Conservation (phyloP, 1,284 basidiomycete genomes). For the Cerrena zonata region DNA sequence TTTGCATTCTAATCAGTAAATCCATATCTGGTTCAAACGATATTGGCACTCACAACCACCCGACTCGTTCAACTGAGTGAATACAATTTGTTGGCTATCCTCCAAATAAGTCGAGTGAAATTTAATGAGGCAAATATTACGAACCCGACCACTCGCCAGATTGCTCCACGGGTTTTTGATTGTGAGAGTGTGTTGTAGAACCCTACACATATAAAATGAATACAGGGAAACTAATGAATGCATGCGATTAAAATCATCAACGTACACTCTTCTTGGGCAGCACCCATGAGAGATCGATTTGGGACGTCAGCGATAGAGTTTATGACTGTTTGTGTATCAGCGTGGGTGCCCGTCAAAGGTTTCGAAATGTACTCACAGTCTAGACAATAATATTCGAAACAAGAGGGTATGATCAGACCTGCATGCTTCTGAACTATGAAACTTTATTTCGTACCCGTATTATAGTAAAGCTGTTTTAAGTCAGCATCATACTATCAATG, state of each 20-base stretch:
- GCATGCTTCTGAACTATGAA: not conserved
- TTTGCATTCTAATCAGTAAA: slow-evolving; percentile 6
- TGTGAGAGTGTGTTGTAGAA: slow-evolving; percentile 44
- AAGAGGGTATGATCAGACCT: not conserved
- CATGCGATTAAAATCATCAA: not conserved
- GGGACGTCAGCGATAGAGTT: slow-evolving; percentile 37
- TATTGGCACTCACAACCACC: slow-evolving; percentile 31
- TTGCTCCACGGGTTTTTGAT: slow-evolving; percentile 45
- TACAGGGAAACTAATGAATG: not conserved
- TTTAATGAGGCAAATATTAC: not conserved
- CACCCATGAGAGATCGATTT: slow-evolving; percentile 55
- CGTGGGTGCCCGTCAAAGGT: too few species aligned
- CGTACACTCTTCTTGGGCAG: slow-evolving; percentile 51
- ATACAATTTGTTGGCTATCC: slow-evolving; percentile 54
- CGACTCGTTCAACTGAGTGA: slow-evolving; percentile 41
- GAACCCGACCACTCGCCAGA: slow-evolving; percentile 56
- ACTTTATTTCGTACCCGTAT: slow-evolving; percentile 35
- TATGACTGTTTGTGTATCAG: slow-evolving; percentile 29
- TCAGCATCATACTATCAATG: too few species aligned
- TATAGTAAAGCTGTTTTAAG: slow-evolving; percentile 56
- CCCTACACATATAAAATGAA: slow-evolving; percentile 32
- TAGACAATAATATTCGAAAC: too few species aligned
- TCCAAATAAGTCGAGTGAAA: not conserved
- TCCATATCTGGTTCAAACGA: too few species aligned
- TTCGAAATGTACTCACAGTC: too few species aligned